A percentile compares a stretch with the other conserved stretches of the same genome.
phyloP scores from a whole-genome alignment of 176 grass and related monocot genomes.

The Chrysopogon serrulatus region DNA sequence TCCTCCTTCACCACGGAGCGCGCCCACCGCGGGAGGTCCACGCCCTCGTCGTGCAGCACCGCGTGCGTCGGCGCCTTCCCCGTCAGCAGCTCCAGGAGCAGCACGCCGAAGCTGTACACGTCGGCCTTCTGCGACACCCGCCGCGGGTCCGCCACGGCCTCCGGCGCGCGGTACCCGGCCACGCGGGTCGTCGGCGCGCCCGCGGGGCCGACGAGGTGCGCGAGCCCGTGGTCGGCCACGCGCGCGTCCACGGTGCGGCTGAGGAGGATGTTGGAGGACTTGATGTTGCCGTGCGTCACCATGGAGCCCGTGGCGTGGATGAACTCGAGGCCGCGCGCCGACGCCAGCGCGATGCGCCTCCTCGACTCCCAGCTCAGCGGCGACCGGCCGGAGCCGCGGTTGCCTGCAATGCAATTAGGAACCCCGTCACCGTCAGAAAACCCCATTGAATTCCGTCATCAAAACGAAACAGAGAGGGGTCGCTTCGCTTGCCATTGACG shows the following conservation, averaged over 20 bases:
- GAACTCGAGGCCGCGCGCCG: slow-evolving; percentile 68
- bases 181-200: slow-evolving; percentile 42
- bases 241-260: slow-evolving; percentile 49
- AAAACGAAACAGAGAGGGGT: neutral
- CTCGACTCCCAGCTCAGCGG: slow-evolving; percentile 61
- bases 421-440: neutral
- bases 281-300: slow-evolving; percentile 69
- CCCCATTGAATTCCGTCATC: neutral
- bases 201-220: slow-evolving; percentile 46
- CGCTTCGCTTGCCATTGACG: neutral
- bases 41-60: slow-evolving; percentile 58
- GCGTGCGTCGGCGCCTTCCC: slow-evolving; percentile 59
- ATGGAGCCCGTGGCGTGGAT: slow-evolving; percentile 69
- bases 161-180: slow-evolving; percentile 61
- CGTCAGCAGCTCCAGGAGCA: slow-evolving; percentile 73
- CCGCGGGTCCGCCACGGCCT: slow-evolving; percentile 54
- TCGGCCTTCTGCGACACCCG: slow-evolving; percentile 58
- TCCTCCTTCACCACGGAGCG: slow-evolving; percentile 64
- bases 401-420: slow-evolving; percentile 29
- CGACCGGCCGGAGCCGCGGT: slow-evolving; percentile 50
- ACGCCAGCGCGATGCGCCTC: slow-evolving; percentile 51
- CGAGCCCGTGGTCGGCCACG: slow-evolving; percentile 67
- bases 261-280: slow-evolving; percentile 72
- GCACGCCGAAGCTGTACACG: slow-evolving; percentile 78
- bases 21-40: slow-evolving; percentile 74